Percentiles rank a stretch among this genome's conserved stretches.
These are phyloP conservation scores for Diaporthe capsici DNA, from an alignment of 2,329 filamentous ascomycete species.

Conservation along the genomic window DNA sequence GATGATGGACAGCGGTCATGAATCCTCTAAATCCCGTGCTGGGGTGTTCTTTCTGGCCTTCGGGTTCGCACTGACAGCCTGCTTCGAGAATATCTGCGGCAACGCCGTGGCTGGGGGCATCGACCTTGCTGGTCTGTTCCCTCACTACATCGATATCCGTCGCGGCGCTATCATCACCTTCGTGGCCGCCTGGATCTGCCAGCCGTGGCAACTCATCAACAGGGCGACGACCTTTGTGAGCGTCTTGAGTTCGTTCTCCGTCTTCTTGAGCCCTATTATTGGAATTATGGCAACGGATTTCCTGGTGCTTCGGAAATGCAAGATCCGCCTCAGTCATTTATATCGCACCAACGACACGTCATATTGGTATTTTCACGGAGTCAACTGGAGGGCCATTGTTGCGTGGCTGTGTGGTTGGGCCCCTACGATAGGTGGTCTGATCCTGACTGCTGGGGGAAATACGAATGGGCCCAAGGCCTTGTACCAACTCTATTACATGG, in stretches of 20 bases:
- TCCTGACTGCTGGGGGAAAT: slow-evolving; percentile 52
- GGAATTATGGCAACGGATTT: slow-evolving; percentile 56
- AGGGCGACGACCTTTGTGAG: slow-evolving; percentile 48
- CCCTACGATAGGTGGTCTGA: slow-evolving; percentile 57
- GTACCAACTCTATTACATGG: slow-evolving; percentile 62
- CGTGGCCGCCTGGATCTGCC: slow-evolving; percentile 48
- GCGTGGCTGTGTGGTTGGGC: slow-evolving; percentile 60
- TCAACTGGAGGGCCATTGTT: slow-evolving; percentile 59
- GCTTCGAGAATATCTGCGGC: slow-evolving; percentile 59
- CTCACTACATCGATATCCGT: slow-evolving; percentile 49
- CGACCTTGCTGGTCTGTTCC: slow-evolving; percentile 45
- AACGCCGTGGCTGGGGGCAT: slow-evolving; percentile 50
- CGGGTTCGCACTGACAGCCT: slow-evolving; percentile 56
- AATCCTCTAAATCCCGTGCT: slow-evolving; percentile 49
- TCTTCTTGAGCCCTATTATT: slow-evolving; percentile 56
- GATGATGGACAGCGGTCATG: slow-evolving; percentile 60
- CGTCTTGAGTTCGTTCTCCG: slow-evolving; percentile 56
- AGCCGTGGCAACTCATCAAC: slow-evolving; percentile 52
- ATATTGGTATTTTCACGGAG: slow-evolving; percentile 60
- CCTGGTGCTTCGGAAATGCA: slow-evolving; percentile 52
- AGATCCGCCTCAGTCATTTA: slow-evolving; percentile 53
- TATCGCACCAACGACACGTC: slow-evolving; percentile 52
- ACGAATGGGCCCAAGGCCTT: slow-evolving; percentile 52
- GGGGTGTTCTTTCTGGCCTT: slow-evolving; percentile 50
- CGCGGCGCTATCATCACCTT: slow-evolving; percentile 51